Evolutionary conservation across 805 yeast species (phyloP), one percentile per base, ranked within the genome.

Genomic region (Sugiyamaella boreocaroliniensis): DNA sequence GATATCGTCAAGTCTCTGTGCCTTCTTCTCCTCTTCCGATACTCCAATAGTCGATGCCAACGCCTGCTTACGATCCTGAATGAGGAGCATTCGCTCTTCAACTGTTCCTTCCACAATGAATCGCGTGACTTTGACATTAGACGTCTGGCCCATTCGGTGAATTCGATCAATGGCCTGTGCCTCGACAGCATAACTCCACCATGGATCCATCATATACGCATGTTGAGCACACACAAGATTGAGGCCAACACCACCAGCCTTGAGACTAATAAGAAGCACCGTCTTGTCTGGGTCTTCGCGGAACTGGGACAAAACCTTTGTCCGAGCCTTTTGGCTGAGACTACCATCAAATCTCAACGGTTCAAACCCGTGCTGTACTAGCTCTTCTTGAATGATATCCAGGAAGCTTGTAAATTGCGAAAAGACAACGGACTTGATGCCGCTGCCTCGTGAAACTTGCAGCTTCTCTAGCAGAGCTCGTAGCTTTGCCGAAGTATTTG

Each of bases 141-240:
- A 78, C 10, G 72, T 71, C 64, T 90, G 98, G 0, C 98, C 97
- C 64, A 92, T 86, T 59, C 98, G 77, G 64, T 90, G 97, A 15
- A 92, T 78, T 61, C 98, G 72, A 68, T 89, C 96, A 55, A 89
- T 86, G 0, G 96, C 96, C 66, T 89, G 97, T 48, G 86, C 88
- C 62, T 89, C 96, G 50, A 85, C 81, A 47, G 95, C 87, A 45
- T 88, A 95, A 29, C 93, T 86, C 97, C 97, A 90, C 93, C 96
- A 90, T 0, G 97, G 97, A 63, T 90, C 97, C 88, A 92, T 85
- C 79, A 90, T 76, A 60, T 82, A 89, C 2, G 95, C 97, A 37
- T 79, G 76, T 0, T 87, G 84, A 0, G 97, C 96, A 48, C 83
- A 80, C 0, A 96, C 90, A 55, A 90, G 71, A 63, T 90, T 90